Base-by-base conservation (phyloP, 352 stramenopile species). In the Halophytophthora batemanensis region DNA sequence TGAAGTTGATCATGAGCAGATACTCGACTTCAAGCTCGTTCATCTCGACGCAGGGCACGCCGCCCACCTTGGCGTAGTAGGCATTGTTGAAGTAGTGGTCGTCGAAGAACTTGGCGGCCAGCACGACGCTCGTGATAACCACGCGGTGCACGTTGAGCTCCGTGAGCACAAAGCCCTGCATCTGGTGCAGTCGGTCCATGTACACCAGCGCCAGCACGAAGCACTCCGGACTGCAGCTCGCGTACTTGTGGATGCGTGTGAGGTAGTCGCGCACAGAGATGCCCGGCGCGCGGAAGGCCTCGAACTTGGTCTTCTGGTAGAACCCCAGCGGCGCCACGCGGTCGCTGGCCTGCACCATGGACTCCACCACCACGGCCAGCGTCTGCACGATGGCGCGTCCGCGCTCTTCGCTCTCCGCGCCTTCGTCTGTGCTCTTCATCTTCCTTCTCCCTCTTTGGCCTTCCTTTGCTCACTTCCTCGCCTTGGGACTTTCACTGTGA, bases 81-180 rank as follows among this genome's bases (percentile, higher is more conserved):
- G 96, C 95, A 74, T 99, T 99, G 64, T 98, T 99, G 70, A 98
- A 99, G 77, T 99, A 99, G 40, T 98, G 93, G 80, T 99, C 97
- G 68, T 99, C 97, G 59, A 99, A 99, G 72, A 99, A 99, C 76
- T 99, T 99, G 53, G 97, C 96, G 6, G 96, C 96, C 7, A 99
- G 66, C 55, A 99, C 93, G 52, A 99, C 79, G 39, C 90, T 89
- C 44, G 96, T 99, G 66, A 99, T 98, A 38, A 99, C 75, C 4
- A 99, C 91, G 39, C 96, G 93, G 62, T 99, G 96, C 23, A 99
- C 95, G 63, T 99, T 99, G 12, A 99, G 78, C 29, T 96, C 86
- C 15, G 96, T 98, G 18, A 99, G 75, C 17, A 97, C 74, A 52
- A 99, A 97, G 45, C 95, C 93, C 58, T 98, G 96, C 53, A 95